phyloP scores from a whole-genome alignment of 441 rosid genomes.

The Hura crepitans region DNA sequence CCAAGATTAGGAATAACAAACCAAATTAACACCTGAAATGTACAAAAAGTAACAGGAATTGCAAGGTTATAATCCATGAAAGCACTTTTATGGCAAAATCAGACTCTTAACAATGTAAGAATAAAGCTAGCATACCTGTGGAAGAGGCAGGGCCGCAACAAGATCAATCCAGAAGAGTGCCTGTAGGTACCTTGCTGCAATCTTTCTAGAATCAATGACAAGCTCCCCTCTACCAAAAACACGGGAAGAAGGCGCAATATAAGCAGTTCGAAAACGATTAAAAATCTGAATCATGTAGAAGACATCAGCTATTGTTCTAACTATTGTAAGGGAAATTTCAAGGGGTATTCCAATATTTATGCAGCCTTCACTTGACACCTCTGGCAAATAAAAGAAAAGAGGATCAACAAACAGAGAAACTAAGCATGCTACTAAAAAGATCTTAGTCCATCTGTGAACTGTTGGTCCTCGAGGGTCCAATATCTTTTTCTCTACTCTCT shows the following conservation, averaged over 20 bases:
- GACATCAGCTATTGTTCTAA: conserved; percentile 65
- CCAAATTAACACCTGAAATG: conserved; percentile 71
- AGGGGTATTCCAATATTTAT: conserved; percentile 54
- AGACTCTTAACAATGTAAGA: neutral
- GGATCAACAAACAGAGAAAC: conserved; percentile 84
- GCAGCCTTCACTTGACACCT: conserved; percentile 49
- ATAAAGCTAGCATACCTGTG: conserved; percentile 47
- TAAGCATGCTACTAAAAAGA: conserved; percentile 64
- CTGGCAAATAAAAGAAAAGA: conserved; percentile 70
- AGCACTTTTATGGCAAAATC: neutral
- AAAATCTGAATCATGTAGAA: conserved; percentile 69
- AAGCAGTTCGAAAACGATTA: conserved; percentile 70
- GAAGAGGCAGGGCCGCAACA: conserved; percentile 77
- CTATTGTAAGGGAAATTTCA: conserved; percentile 51
- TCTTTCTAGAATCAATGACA: conserved; percentile 66
- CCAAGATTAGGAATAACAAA: conserved; percentile 56
- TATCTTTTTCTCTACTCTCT: conserved; percentile 53
- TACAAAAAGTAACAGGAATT: neutral
- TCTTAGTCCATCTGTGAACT: conserved; percentile 66
- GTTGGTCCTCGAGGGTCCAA: conserved; percentile 72
- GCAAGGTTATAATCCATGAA: neutral
- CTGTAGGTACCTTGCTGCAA: conserved; percentile 53
- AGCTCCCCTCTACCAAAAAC: conserved; percentile 94
- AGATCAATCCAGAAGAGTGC: conserved; percentile 69
- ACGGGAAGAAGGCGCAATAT: conserved; percentile 82